Evolutionary conservation across 306 rosid genomes (phyloP), one percentile per base, ranked within the genome.

Genomic region (Senna tora): DNA sequence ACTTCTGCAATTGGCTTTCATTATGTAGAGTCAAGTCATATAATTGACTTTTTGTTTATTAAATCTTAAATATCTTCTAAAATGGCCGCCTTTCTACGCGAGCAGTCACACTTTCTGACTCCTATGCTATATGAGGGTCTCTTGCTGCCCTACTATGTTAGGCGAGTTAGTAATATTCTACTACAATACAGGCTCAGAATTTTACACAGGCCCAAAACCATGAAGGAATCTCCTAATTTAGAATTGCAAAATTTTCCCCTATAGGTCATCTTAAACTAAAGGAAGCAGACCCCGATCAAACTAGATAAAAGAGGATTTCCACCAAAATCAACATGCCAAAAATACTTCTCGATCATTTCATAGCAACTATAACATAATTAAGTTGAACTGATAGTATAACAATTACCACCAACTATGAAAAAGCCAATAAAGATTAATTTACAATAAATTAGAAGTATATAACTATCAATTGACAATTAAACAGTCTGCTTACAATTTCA

Each of bases 401-500:
- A 57, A 51, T 41, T 41, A 66, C 19, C 50, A 16, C 32, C 30
- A 33, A 65, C 75, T 28, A 45, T 10, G 25, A 28, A 54, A 25
- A 74, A 69, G 1, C 5, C 11, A 32, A 46, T 41, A 36, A 45
- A 28, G 6, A 19, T 20, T 30, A 52, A 61, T 33, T 52, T 43
- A 63, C 11, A 64, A 28, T 33, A 60, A 14, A 33, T 61, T 45
- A 76, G 55, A 49, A 32, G 60, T 36, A 70, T 42, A 69, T 15
- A 57, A 68, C 33, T 30, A 49, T 53, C 60, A 69, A 77, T 12
- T 33, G 21, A 49, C 10, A 61, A 9, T 38, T 41, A 73, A 76
- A 53, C 19, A 83, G 64, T 42, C 34, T 25, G 79, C 99, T 88
- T 82, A 95, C 99, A 95, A 71, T 80, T 95, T 95, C 99, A 92